These are phyloP conservation scores for Magnaporthiopsis incrustans DNA, from an alignment of 2,329 filamentous ascomycete genomes.

Conservation along the genomic window DNA sequence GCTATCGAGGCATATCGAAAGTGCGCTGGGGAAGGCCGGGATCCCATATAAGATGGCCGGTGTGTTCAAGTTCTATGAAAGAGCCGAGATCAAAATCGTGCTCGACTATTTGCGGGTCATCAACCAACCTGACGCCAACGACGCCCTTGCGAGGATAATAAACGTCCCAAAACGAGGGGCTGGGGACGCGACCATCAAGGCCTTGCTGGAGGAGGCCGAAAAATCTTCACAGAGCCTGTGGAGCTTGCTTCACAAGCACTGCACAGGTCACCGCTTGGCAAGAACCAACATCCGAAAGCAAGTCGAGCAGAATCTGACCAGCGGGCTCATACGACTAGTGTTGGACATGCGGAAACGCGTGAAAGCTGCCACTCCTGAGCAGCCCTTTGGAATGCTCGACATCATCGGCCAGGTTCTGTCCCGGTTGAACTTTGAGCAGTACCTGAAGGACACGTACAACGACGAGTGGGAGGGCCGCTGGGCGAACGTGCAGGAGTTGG, in stretches of 20 bases:
- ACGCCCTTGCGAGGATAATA: constrained; percentile 74
- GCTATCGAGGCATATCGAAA: constrained; percentile 79
- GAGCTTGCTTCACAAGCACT: constrained; percentile 56
- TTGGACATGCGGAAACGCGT: constrained; percentile 27
- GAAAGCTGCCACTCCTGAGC: constrained; percentile 19
- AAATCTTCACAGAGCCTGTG: constrained; percentile 62
- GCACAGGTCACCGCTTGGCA: constrained; percentile 37
- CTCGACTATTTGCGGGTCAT: constrained; percentile 85
- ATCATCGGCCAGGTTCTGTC: constrained; percentile 47
- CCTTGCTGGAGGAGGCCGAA: constrained; percentile 70
- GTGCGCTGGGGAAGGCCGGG: constrained; percentile 68
- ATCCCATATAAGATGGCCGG: constrained; percentile 90
- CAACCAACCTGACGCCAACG: constrained; percentile 77
- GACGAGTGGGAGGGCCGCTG: constrained; percentile 73
- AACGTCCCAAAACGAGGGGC: constrained; percentile 77
- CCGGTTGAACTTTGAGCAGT: constrained; percentile 65
- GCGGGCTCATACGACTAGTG: constrained; percentile 37
- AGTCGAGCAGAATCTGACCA: constrained; percentile 45
- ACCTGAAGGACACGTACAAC: constrained; percentile 61
- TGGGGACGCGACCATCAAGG: constrained; percentile 69
- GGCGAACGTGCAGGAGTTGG: constrained; percentile 85
- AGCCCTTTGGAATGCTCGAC: constrained; percentile 33
- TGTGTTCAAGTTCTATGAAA: constrained; percentile 85
- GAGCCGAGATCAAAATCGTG: constrained; percentile 77
- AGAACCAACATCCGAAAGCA: constrained; percentile 41